Evolutionary conservation across 768 basidiomycete genomes (phyloP), one percentile per base, ranked within the genome.

Genomic region (Candolleomyces eurysporus): DNA sequence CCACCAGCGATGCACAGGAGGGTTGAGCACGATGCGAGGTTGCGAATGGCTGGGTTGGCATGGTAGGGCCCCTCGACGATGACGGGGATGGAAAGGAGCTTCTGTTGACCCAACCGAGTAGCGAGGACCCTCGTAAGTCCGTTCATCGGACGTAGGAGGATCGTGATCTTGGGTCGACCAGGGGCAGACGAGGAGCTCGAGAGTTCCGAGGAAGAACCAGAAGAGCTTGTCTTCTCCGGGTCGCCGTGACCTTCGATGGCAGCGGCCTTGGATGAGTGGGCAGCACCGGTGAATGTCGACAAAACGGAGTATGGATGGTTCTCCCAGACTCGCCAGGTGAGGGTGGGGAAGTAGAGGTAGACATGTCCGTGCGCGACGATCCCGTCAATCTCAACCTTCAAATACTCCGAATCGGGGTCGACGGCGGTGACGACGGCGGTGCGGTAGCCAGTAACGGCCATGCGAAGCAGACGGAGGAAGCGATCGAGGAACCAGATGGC

Each of bases 301-400:
- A 62, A 22, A 11, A 62, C 51, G 4, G 61, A 62, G 31, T 45
- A 59, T 2, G 61, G 61, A 17, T 62, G 61, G 57, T 59, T 62
- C 57, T 62, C 61, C 61, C 61, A 62, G 51, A 62, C 9, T 26
- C 57, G 48, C 61, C 61, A 62, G 4, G 26, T 46, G 1, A 62
- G 51, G 0, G 61, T 62, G 0, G 61, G 61, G 61, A 62, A 62
- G 51, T 52, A 62, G 21, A 59, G 51, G n/a, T 62, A 62, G 5
- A 59, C 61, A 36, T 62, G 57, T 1, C 61, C 61, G 11, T 58
- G 26, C 9, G 48, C n/a, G 16, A 50, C 57, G 36, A 54, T n/a
- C 2, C 61, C 61, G 50, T 62, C 61, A n/a, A 62, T 58, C 21
- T 62, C 61, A 2, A 62, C 31, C 4, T 42, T 50, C 5, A 62